Conservation (phyloP, 495 filamentous ascomycete genomes). For the Trichodelitschia bisporula region DNA sequence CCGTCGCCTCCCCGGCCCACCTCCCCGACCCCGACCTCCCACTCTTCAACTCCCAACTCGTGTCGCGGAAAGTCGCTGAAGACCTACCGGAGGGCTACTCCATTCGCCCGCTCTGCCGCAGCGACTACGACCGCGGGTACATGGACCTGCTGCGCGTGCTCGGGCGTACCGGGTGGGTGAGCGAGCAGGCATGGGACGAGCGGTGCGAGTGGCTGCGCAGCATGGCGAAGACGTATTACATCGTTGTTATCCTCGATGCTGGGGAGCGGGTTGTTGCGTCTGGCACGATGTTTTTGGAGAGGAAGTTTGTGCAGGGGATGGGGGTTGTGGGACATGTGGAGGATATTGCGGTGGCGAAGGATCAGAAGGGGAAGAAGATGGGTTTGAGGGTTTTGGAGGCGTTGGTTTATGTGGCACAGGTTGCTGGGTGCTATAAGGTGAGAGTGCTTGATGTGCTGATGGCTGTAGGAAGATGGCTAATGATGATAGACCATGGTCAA, state of each 20-base stretch:
- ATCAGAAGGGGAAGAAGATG: constrained; percentile 3
- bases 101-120: background rate
- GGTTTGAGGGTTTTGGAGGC: constrained; percentile 2
- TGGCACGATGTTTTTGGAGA: constrained; percentile 3
- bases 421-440: constrained; percentile 2
- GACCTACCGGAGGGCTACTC: constrained; percentile 3
- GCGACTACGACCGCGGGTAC: constrained; percentile 2
- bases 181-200: constrained; percentile 3
- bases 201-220: background rate
- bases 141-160: constrained; percentile 2
- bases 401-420: background rate
- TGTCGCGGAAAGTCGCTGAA: background rate
- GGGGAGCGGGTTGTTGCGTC: background rate
- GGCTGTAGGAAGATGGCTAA: background rate
- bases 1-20: background rate
- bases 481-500: constrained; percentile 1
- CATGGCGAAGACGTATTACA: constrained; percentile 1
- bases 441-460: background rate
- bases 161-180: constrained; percentile 1
- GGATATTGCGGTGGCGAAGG: constrained; percentile 2
- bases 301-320: constrained; percentile 3
- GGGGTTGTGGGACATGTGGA: constrained; percentile 2
- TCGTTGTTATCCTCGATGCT: constrained; percentile 1
- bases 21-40: background rate
- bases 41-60: background rate